Evolutionary conservation across 805 yeast genomes (phyloP).

Genomic region (Metschnikowia bowlesiae): DNA sequence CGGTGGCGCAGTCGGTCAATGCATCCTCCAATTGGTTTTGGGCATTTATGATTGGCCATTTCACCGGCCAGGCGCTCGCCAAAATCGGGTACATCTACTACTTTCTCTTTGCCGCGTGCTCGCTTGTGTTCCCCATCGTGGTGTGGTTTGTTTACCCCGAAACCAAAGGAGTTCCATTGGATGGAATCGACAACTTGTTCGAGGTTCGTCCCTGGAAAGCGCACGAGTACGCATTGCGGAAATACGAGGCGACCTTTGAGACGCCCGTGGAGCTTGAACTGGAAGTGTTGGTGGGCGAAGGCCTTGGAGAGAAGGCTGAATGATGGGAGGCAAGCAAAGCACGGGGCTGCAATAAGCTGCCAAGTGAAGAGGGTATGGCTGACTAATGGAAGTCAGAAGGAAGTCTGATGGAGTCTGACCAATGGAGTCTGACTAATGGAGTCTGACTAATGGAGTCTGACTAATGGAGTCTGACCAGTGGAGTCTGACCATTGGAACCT

Average conservation of each 20-base stretch:
- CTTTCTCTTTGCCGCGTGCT: constrained; percentile 37
- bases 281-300: constrained; percentile 2
- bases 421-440: too few species aligned
- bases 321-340: too few species aligned
- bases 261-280: constrained; percentile 1
- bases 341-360: too few species aligned
- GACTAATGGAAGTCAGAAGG: too few species aligned
- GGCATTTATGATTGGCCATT: constrained; percentile 47
- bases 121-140: constrained; percentile 24
- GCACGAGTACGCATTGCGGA: constrained; percentile 23
- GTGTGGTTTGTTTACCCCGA: constrained; percentile 35
- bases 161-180: constrained; percentile 34
- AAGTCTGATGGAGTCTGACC: too few species aligned
- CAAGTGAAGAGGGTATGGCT: too few species aligned
- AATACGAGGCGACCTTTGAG: constrained; percentile 17
- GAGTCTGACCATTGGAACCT: too few species aligned
- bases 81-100: constrained; percentile 43
- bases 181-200: constrained; percentile 29
- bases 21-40: constrained; percentile 48
- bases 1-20: constrained; percentile 40
- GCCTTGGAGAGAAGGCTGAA: constrained; percentile 3
- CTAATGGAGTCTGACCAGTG: too few species aligned
- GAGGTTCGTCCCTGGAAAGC: constrained; percentile 35
- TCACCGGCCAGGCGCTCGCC: constrained; percentile 41
- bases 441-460: too few species aligned